Percentiles rank a stretch among this genome's conserved stretches.
These are phyloP conservation scores for Trichoderma sp. DNA, from an alignment of 2,329 filamentous ascomycete genomes.

Conservation along the genomic window DNA sequence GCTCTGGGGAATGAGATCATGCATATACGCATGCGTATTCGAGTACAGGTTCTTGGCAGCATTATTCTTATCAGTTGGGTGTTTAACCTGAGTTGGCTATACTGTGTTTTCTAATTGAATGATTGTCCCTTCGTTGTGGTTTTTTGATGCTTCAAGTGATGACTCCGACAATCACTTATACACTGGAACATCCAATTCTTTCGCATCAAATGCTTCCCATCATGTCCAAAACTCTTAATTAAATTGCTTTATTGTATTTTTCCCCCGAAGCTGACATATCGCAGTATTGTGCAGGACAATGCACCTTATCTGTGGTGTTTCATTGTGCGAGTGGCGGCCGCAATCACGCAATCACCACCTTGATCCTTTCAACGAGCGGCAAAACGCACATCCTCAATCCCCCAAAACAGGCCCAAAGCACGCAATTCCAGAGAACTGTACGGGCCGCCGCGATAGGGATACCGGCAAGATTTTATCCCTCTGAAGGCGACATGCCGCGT, in stretches of 20 bases:
- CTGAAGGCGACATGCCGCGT: background rate
- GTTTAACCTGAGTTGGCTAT: background rate
- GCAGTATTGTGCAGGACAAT: background rate
- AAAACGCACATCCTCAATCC: background rate
- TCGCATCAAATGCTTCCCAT: background rate
- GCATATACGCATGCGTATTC: background rate
- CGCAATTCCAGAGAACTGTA: background rate
- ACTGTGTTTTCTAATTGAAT: background rate
- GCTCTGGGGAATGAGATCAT: conserved; percentile 13
- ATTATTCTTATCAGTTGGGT: background rate
- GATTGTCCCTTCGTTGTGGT: background rate
- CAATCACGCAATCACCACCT: conserved; percentile 23
- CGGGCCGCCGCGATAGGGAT: background rate
- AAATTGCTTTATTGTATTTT: background rate
- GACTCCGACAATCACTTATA: background rate
- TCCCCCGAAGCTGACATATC: background rate
- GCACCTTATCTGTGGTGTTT: conserved; percentile 12
- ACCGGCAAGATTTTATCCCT: conserved; percentile 1
- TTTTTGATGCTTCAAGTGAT: background rate
- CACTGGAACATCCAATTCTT: background rate
- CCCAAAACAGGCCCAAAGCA: conserved; percentile 5
- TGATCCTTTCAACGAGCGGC: conserved; percentile 12
- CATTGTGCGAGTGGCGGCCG: conserved; percentile 21
- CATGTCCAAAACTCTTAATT: background rate
- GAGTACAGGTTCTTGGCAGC: background rate